Evolutionary conservation across 1,284 basidiomycete species (phyloP).

Genomic region (Termitomyces sp.): DNA sequence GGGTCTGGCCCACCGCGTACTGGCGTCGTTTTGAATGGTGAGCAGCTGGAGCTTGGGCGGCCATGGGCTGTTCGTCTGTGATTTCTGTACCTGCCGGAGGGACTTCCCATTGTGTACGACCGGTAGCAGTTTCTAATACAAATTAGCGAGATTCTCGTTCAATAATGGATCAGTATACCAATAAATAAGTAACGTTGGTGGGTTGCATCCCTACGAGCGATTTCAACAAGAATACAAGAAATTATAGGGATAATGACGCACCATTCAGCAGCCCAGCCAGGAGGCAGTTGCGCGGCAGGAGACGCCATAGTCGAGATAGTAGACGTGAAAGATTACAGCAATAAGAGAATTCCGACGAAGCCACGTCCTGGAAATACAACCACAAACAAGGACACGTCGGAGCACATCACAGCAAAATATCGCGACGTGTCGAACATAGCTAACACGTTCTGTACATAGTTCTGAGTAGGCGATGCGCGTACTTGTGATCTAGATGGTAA

Average conservation of each 20-base stretch:
- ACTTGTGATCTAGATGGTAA: background rate
- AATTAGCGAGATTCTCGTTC: conserved; percentile 2
- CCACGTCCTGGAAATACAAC: conserved; percentile 20
- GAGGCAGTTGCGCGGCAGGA: conserved; percentile 70
- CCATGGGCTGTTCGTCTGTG: conserved; percentile 34
- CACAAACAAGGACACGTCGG: conserved; percentile 20
- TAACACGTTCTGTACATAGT: background rate
- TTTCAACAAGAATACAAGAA: background rate
- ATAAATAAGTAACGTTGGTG: conserved; percentile 85
- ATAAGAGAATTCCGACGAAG: conserved; percentile 11
- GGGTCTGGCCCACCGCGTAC: conserved; percentile 87
- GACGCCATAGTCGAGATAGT: conserved; percentile 48
- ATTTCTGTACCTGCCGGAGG: conserved; percentile 33
- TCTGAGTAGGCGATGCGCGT: background rate
- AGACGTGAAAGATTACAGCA: conserved; percentile 11
- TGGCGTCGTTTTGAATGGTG: conserved; percentile 69
- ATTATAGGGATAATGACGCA: conserved; percentile 30
- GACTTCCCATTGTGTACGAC: conserved; percentile 46
- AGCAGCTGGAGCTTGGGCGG: conserved; percentile 32
- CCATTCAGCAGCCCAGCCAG: conserved; percentile 90
- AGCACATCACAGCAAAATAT: conserved; percentile 7
- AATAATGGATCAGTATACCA: conserved; percentile 29
- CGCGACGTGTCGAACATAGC: background rate
- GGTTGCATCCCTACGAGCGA: conserved; percentile 63
- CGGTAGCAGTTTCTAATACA: conserved; percentile 40